Base-by-base conservation (phyloP, 1,284 basidiomycete species). In the Chiua sp. region DNA sequence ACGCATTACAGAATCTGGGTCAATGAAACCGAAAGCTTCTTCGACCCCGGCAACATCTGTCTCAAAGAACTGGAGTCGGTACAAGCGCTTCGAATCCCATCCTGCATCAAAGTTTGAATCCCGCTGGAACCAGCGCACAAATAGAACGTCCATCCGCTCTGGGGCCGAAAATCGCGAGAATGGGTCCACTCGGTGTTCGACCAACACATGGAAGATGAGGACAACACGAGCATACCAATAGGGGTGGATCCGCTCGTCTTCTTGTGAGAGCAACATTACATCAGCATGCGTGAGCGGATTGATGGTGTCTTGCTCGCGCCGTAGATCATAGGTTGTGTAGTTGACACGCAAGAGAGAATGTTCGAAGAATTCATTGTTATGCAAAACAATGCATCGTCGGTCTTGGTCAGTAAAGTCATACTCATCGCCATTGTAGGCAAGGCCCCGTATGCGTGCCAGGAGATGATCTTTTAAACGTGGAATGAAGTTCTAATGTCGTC, bases 21-120 rank as follows among this genome's bases (percentile, higher is more conserved):
- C 63, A 0, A 78, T 52, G 47, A 78, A 78, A 0, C 73, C 67
- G 51, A 77, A 77, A 2, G 71, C 68, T 30, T 54, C 53, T 0
- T 32, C 32, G 11, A 32, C 32, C 32, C 32, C 32, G 11, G 11
- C 11, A 52, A 54, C 59, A 6, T 39, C 46, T 12, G 51, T 51
- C 0, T 63, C 48, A 11, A 68, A 52, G 50, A 74, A 77, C 13
- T 35, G 33, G 13, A 35, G 33, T 15, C 33, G 11, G 15, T 35
- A 15, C 12, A 35, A 15, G 11, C 12, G 33, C 33, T 35, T 35
- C 33, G 11, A 12, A 15, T 15, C 13, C 13, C 33, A 35, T 35
- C 33, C 33, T 35, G 33, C 11, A 13, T 12, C 12, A 35, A 13
- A 35, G 33, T 35, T 35, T 12, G 13, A 12, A 13, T 35, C 33